A percentile compares a stretch with the other conserved stretches of the same genome.
These are phyloP conservation scores for Neurospora discreta DNA, from an alignment of 495 filamentous ascomycete genomes.

Conservation along the genomic window DNA sequence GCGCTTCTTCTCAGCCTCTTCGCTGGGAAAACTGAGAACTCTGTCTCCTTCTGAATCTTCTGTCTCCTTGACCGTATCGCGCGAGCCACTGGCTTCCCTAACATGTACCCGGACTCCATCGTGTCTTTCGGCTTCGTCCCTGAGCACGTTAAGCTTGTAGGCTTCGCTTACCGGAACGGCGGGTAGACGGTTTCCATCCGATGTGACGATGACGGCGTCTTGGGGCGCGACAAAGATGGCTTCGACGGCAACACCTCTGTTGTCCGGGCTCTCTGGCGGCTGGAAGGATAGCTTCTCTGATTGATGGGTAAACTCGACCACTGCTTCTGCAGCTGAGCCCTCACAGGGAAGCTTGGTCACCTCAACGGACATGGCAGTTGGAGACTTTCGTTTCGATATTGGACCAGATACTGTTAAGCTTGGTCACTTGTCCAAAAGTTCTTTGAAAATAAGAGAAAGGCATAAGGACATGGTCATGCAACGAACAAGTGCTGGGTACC, in stretches of 20 bases:
- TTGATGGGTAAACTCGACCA: conserved; percentile 39
- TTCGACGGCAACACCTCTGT: conserved; percentile 42
- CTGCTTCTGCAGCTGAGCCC: conserved; percentile 11
- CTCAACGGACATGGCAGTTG: neutral
- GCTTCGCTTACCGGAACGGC: conserved; percentile 55
- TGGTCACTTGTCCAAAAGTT: neutral
- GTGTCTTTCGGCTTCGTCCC: conserved; percentile 34
- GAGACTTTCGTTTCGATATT: neutral
- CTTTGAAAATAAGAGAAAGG: neutral
- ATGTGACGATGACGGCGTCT: conserved; percentile 59
- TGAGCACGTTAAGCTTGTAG: conserved; percentile 51
- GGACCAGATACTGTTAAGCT: neutral
- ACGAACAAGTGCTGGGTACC: neutral
- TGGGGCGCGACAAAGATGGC: conserved; percentile 57
- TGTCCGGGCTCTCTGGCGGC: conserved; percentile 12
- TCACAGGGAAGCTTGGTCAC: neutral
- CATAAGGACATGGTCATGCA: neutral
- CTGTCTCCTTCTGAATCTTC: conserved; percentile 3
- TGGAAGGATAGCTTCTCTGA: conserved; percentile 48
- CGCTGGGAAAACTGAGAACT: conserved; percentile 3
- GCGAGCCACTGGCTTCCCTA: conserved; percentile 13
- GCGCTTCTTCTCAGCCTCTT: conserved; percentile 3
- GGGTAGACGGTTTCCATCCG: conserved; percentile 53
- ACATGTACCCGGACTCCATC: conserved; percentile 6
- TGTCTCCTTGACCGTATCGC: conserved; percentile 4